Base-by-base conservation (phyloP, 352 stramenopile genomes). In the Albugo laibachii region DNA sequence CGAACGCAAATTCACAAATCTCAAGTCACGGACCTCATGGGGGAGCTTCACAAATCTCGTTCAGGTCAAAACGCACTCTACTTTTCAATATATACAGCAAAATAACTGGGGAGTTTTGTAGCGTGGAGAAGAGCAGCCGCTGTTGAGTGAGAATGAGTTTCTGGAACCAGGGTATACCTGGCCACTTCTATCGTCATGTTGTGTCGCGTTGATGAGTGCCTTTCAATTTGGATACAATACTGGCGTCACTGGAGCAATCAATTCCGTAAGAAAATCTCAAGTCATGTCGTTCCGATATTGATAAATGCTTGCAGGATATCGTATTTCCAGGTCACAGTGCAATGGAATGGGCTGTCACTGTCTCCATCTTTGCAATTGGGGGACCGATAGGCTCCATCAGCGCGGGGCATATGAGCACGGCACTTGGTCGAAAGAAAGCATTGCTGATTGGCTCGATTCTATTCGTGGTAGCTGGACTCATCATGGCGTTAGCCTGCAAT, bases 221-320 rank as follows among this genome's bases (percentile, higher is more conserved):
- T 52, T 56, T 54, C 61, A 83, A 50, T 83, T 79, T 41, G 70
- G 70, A 41, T 83, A 80, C 63, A 83, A 83, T 47, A 83, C 66
- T 11, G 70, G 70, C 34, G 69, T 81, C 13, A 83, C 70, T 0
- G 70, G 70, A 19, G 70, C 63, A 34, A 70, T 80, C 46, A 79
- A 78, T 36, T 58, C 68, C 27, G 43, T 65, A 80, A 83, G 57
- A 76, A 75, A 45, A 65, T 67, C 21, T 35, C 80, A 21, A 56
- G 78, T 18, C 38, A 80, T 11, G 64, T 75, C 53, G 77, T 65
- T 44, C 71, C 77, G 40, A 56, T 83, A 8, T 80, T 80, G 47
- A 80, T 83, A 68, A 66, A 59, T 34, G 56, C 71, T 34, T 37
- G 41, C 45, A 63, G 57, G 55, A 63, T 35, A 40, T 83, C 5